These are phyloP conservation scores for Rhexocercosporidium sp. DNA, from an alignment of 2,329 filamentous ascomycete species.

Conservation along the genomic window DNA sequence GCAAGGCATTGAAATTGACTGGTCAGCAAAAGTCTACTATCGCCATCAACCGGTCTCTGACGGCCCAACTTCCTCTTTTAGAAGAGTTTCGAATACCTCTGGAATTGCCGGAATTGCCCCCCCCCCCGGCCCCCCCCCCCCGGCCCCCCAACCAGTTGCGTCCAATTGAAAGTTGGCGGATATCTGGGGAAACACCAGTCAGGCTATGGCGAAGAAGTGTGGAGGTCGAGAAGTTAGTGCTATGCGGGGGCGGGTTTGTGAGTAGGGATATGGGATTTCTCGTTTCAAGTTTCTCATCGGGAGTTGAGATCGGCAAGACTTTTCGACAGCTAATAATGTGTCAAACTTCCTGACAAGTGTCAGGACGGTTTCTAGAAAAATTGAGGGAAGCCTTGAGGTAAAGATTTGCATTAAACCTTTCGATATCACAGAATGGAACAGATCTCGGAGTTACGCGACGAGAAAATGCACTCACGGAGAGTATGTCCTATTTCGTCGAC, in stretches of 20 bases:
- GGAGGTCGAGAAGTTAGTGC: neutral
- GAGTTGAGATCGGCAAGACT: constrained; percentile 14
- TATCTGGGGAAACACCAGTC: constrained; percentile 10
- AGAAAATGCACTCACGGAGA: neutral
- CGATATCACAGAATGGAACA: no score
- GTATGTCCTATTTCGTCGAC: neutral
- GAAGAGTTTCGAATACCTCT: neutral
- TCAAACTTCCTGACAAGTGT: neutral
- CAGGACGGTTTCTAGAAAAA: no score
- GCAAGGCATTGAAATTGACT: no score
- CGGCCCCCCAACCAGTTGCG: neutral
- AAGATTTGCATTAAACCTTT: no score
- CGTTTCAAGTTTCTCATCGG: neutral
- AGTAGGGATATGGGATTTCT: neutral
- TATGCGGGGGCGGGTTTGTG: neutral
- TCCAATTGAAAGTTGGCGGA: neutral
- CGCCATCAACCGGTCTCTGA: neutral
- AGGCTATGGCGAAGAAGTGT: neutral
- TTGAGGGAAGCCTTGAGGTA: no score
- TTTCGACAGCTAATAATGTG: neutral
- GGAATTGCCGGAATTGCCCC: no score
- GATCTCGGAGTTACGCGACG: neutral
- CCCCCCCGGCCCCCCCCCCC: neutral
- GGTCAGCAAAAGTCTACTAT: neutral
- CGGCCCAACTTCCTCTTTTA: neutral